Evolutionary conservation across 441 rosid genomes (phyloP).

Genomic region (Adansonia gregorii): DNA sequence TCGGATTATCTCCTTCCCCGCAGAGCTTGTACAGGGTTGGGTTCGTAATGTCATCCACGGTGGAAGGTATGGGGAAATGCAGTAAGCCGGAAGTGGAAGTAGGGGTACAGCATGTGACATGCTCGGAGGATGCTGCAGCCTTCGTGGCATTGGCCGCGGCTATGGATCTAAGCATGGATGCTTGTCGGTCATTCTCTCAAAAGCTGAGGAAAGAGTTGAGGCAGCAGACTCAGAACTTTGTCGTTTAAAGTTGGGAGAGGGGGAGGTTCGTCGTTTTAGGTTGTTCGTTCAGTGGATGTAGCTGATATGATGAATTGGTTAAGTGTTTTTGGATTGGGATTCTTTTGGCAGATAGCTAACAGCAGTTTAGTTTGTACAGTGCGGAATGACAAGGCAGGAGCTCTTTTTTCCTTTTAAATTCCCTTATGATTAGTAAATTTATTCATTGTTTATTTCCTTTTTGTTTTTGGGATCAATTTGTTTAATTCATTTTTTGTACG

Average conservation of each 20-base stretch:
- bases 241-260: constrained; percentile 48
- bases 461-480: too few relatives aligned
- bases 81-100: constrained; percentile 81
- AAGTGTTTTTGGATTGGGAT: too few relatives aligned
- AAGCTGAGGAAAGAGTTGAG: constrained; percentile 85
- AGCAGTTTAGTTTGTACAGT: too few relatives aligned
- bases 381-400: too few relatives aligned
- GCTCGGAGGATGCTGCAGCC: constrained; percentile 95
- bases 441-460: too few relatives aligned
- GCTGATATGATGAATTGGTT: too few relatives aligned
- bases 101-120: constrained; percentile 82
- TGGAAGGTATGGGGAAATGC: constrained; percentile 55
- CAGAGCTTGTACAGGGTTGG: constrained; percentile 50
- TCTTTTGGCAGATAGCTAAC: too few relatives aligned
- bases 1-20: constrained; percentile 38
- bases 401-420: too few relatives aligned
- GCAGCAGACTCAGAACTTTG: constrained; percentile 59
- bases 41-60: constrained; percentile 85
- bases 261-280: constrained; percentile 47
- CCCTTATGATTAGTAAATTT: too few relatives aligned
- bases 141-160: constrained; percentile 91
- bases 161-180: constrained; percentile 86
- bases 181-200: constrained; percentile 69
- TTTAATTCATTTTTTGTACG: too few relatives aligned
- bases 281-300: constrained; percentile 14